phyloP scores from a whole-genome alignment of 1,284 basidiomycete genomes.

The Apiotrichum domesticum region DNA sequence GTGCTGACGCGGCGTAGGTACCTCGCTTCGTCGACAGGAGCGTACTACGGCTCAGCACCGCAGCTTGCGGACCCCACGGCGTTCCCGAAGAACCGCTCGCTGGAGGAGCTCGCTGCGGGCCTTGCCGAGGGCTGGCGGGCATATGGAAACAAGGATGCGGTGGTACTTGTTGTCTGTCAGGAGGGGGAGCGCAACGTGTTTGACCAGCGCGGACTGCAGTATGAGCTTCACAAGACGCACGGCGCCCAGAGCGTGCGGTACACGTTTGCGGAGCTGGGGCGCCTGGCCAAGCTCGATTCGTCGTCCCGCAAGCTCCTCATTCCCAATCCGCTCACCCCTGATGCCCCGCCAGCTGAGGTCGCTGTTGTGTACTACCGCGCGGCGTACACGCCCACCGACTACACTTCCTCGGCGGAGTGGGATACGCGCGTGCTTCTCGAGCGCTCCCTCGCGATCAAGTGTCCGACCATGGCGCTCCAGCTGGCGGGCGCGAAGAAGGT shows the following conservation, averaged over 20 bases:
- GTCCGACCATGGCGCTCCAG: constrained; percentile 83
- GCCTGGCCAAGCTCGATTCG: constrained; percentile 52
- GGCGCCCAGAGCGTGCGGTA: constrained; percentile 66
- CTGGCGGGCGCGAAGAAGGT: constrained; percentile 94
- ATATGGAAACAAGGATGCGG: constrained; percentile 51
- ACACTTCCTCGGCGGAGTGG: constrained; percentile 61
- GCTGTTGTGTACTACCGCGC: constrained; percentile 81
- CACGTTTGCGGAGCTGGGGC: constrained; percentile 63
- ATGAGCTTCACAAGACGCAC: constrained; percentile 63
- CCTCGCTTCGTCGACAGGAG: constrained; percentile 52
- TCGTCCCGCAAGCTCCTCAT: constrained; percentile 50
- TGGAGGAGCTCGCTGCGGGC: constrained; percentile 64
- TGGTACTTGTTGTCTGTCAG: constrained; percentile 81
- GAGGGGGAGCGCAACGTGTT: constrained; percentile 90
- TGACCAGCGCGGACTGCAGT: constrained; percentile 86
- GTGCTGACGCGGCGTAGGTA: too few relatives aligned
- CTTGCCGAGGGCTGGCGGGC: constrained; percentile 72
- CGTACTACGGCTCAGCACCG: constrained; percentile 59
- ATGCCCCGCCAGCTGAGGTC: constrained; percentile 55
- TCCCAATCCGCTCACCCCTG: constrained; percentile 40
- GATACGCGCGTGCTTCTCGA: constrained; percentile 69
- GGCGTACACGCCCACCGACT: constrained; percentile 82
- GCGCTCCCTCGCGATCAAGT: constrained; percentile 79
- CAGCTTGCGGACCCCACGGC: constrained; percentile 53
- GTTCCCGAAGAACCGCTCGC: constrained; percentile 70